A percentile compares a stretch with the other conserved stretches of the same genome.
phyloP scores from a whole-genome alignment of 495 filamentous ascomycete genomes.

The Penicillium daleae region DNA sequence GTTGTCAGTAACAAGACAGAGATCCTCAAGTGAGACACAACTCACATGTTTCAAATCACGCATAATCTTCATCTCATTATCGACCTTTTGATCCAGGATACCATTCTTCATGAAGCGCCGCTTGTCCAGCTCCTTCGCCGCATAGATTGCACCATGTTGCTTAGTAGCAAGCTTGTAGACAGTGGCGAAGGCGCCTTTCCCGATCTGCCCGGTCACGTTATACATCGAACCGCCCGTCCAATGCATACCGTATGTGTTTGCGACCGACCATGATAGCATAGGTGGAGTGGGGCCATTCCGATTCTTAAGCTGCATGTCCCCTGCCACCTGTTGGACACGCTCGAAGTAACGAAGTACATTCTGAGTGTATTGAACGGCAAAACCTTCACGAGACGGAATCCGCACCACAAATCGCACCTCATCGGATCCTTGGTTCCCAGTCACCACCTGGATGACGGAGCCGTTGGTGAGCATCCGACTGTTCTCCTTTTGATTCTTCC shows the following conservation, averaged over 20 bases:
- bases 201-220: constrained; percentile 77
- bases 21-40: constrained; percentile 3
- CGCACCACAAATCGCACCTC: constrained; percentile 80
- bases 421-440: constrained; percentile 46
- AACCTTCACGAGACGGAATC: constrained; percentile 72
- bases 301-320: constrained; percentile 27
- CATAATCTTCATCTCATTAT: constrained; percentile 97
- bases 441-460: constrained; percentile 71
- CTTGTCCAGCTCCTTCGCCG: constrained; percentile 92
- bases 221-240: constrained; percentile 86
- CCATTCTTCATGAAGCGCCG: constrained; percentile 86
- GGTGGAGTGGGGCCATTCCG: constrained; percentile 36
- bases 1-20: constrained; percentile 1
- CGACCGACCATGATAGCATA: constrained; percentile 38
- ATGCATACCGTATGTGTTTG: constrained; percentile 59
- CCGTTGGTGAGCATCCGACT: constrained; percentile 71
- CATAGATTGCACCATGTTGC: constrained; percentile 76
- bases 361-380: constrained; percentile 58
- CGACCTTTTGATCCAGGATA: constrained; percentile 78
- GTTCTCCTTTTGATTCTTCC: constrained; percentile 48
- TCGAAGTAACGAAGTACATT: constrained; percentile 62
- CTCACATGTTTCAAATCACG: constrained; percentile 78
- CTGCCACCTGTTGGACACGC: constrained; percentile 31
- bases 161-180: constrained; percentile 85
- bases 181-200: constrained; percentile 90